Base-by-base conservation (phyloP, 139 green algal genomes). In the Chlorella ohadii region DNA sequence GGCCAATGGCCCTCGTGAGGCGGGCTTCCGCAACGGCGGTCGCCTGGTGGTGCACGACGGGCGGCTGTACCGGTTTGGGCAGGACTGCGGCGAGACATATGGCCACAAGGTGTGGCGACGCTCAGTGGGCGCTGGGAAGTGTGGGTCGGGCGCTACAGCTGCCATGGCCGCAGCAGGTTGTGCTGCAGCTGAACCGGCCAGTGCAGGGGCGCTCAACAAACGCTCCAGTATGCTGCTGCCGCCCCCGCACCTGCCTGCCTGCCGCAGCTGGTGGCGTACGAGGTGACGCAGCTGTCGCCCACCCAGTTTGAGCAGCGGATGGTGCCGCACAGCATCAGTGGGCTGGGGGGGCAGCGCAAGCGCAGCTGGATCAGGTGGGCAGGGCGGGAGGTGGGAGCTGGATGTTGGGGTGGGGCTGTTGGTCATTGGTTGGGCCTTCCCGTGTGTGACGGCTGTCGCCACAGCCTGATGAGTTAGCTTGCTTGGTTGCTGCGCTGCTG, bases 1-100 rank as follows among this genome's bases (percentile, higher is more conserved):
- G 57, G 72, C 70, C 34, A 57, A 59, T 31, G 75, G 83, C 33
- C 23, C 76, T 22, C 74, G 72, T 22, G 27, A 12, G 20, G 27
- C 23, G 12, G 87, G 74, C 13, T 56, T 78, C 12, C 86, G 87
- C 61, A 80, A 57, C 51, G 89, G 61, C 3, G 89, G 89, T 17
- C 72, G 87, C 47, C 67, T 84, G 23, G 22, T 92, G 12, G 59
- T 85, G 73, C 39, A 87, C 39, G 34, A 81, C 11, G 87, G 79
- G 16, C 51, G 76, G 34, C 74, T 91, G 25, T 89, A 86, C 65
- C 82, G 89, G 59, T 91, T 91, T 78, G 89, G 84, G 17, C 89
- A 92, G 84, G 89, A 92, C 83, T 91, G 87, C 64, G 56, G 47
- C 31, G 22, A 44, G 76, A 90, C 84, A 11, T 92, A 92, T 28